Base-by-base conservation (phyloP, 306 rosid genomes). In the Glycyrrhiza uralensis region DNA sequence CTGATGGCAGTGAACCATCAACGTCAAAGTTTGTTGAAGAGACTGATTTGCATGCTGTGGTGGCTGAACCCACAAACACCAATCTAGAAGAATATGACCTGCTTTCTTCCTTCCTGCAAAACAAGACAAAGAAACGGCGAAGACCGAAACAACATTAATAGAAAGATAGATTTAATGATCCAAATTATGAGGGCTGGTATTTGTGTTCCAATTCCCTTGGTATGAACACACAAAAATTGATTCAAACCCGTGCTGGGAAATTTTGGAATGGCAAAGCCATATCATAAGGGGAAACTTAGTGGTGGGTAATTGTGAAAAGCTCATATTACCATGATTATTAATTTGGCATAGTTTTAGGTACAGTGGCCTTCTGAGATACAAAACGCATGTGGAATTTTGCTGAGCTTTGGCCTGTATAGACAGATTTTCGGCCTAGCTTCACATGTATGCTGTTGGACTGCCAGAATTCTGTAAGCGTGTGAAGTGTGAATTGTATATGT, bases 381-480 rank as follows among this genome's bases (percentile, higher is more conserved):
- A 32, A 44, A n/a, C n/a, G 51, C 32, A 56, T 67, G 52, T 55
- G 49, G 35, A 56, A 11, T 70, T 58, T 49, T 65, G 41, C 60
- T 39, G 22, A 70, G 75, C 62, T 17, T 49, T 29, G 74, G 74
- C 82, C 80, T 77, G 74, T 54, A 28, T 68, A 18, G 13, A 45
- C 42, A 24, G 70, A 56, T 77, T 82, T 81, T 82, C 77, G 74
- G 77, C 82, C 74, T 52, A 52, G 74, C 15, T 6, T 47, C 10
- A 7, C 42, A 32, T 62, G 29, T 30, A 44, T 39, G 54, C 47
- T 52, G 10, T 11, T 22, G 1, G 42, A 20, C n/a, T 70, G 51
- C 44, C 7, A 41, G 32, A 20, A 30, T 36, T 71, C 7, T 39
- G 14, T 5, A 19, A 36, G 30, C 67, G 11, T 61, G 67, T 61